These are phyloP conservation scores for Arachis hypogaea DNA, from an alignment of 306 rosid species.

Conservation along the genomic window DNA sequence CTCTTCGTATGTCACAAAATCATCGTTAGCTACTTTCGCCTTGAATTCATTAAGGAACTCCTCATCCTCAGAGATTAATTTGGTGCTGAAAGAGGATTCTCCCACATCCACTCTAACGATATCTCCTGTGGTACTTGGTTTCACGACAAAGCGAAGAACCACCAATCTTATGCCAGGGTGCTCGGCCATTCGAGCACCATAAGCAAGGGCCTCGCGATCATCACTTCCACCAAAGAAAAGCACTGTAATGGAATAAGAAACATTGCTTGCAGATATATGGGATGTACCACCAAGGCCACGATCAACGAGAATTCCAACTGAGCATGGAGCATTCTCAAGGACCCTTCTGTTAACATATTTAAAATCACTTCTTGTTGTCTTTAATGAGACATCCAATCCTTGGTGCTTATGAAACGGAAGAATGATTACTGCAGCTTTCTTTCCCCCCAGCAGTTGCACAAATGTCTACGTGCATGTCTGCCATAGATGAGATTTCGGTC, in stretches of 20 bases:
- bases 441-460: conserved; percentile 70
- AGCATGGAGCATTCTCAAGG: conserved; percentile 76
- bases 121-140: conserved; percentile 45
- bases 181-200: conserved; percentile 73
- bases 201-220: conserved; percentile 85
- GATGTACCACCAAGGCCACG: conserved; percentile 85
- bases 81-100: conserved; percentile 30
- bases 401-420: conserved; percentile 93
- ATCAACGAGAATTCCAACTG: conserved; percentile 80
- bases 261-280: conserved; percentile 73
- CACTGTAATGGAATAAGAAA: conserved; percentile 58
- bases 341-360: conserved; percentile 67
- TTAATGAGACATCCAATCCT: conserved; percentile 67
- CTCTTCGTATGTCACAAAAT: conserved; percentile 56
- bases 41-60: conserved; percentile 51
- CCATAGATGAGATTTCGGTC: conserved; percentile 76
- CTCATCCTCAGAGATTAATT: conserved; percentile 45
- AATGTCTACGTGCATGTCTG: conserved; percentile 48
- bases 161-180: conserved; percentile 80
- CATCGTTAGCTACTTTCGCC: conserved; percentile 42
- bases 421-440: conserved; percentile 66
- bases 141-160: conserved; percentile 57
- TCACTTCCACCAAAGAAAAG: conserved; percentile 90
- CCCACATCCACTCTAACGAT: conserved; percentile 45
- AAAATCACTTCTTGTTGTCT: conserved; percentile 58